phyloP scores from a whole-genome alignment of 768 basidiomycete species.

The Rhizopogon vesiculosus region DNA sequence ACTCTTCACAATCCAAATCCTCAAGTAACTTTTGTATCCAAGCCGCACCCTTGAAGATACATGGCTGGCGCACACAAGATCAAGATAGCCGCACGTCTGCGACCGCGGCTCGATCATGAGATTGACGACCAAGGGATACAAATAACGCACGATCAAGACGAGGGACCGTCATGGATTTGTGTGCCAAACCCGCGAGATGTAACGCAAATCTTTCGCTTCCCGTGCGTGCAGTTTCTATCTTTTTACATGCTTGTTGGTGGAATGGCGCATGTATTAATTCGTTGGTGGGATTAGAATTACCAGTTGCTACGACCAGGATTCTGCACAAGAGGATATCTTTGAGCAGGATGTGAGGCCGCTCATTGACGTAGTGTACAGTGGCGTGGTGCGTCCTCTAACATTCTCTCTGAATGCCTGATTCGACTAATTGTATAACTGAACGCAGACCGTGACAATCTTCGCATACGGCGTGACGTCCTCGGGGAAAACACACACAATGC shows the following conservation, averaged over 20 bases:
- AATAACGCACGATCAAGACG: slow-evolving; percentile 39
- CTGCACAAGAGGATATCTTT: slow-evolving; percentile 77
- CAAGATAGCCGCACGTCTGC: slow-evolving; percentile 67
- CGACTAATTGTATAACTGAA: not conserved
- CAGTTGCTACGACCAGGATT: slow-evolving; percentile 67
- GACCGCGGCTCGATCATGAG: slow-evolving; percentile 61
- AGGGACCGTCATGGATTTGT: slow-evolving; percentile 44
- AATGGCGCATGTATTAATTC: not conserved
- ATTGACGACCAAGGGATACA: slow-evolving; percentile 57
- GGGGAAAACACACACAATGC: slow-evolving; percentile 93
- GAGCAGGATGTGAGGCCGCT: slow-evolving; percentile 70
- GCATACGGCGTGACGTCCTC: slow-evolving; percentile 90
- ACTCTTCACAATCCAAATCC: no score
- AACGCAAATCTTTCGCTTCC: slow-evolving; percentile 72
- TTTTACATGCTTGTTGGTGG: slow-evolving; percentile 1
- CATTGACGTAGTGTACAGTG: slow-evolving; percentile 72
- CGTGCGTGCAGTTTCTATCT: slow-evolving; percentile 35
- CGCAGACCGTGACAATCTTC: slow-evolving; percentile 80
- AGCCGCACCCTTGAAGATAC: not conserved
- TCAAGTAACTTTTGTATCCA: not conserved
- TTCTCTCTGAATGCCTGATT: not conserved
- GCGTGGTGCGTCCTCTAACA: slow-evolving; percentile 49
- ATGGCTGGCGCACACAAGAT: slow-evolving; percentile 41
- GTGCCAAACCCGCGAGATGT: slow-evolving; percentile 70
- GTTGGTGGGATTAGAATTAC: slow-evolving; percentile 45